A percentile compares a stretch with the other conserved stretches of the same genome.
phyloP scores from a whole-genome alignment of 1,284 basidiomycete species.

The Pseudomicrostroma phylloplanum region DNA sequence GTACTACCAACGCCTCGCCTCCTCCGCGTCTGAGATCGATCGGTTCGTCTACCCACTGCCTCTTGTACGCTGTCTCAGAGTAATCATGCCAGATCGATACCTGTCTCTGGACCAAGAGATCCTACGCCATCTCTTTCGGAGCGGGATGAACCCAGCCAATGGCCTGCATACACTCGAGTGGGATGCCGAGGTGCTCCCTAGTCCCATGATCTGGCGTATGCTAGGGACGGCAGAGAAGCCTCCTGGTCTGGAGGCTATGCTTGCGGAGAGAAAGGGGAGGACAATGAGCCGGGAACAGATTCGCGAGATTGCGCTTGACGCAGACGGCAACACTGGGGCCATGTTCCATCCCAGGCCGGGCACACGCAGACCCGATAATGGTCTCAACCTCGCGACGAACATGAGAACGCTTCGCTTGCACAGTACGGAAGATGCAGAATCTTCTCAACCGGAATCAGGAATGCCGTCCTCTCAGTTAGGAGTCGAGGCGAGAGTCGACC shows the following conservation, averaged over 20 bases:
- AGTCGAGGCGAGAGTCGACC: not conserved
- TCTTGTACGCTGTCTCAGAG: not conserved
- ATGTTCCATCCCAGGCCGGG: not conserved
- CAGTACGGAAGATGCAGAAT: not conserved
- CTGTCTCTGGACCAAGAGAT: constrained; percentile 9
- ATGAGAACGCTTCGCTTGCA: not conserved
- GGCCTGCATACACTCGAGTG: constrained; percentile 5
- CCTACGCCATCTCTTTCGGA: constrained; percentile 5
- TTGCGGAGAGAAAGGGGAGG: constrained; percentile 2
- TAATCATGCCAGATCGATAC: constrained; percentile 10
- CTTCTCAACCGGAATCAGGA: not conserved
- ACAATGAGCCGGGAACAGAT: constrained; percentile 10
- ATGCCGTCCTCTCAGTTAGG: no score
- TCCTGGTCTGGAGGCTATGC: constrained; percentile 2
- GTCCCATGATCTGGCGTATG: not conserved
- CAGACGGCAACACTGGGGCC: not conserved
- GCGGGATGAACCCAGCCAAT: constrained; percentile 7
- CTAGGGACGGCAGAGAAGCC: not conserved
- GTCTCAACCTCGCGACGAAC: no score
- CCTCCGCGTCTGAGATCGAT: constrained; percentile 3
- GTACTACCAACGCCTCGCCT: constrained; percentile 11
- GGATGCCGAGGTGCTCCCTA: constrained; percentile 10
- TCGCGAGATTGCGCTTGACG: not conserved
- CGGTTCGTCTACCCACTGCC: constrained; percentile 2
- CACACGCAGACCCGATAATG: not conserved